phyloP scores from a whole-genome alignment of 2,329 filamentous ascomycete genomes.

The Pseudogymnoascus sp. region DNA sequence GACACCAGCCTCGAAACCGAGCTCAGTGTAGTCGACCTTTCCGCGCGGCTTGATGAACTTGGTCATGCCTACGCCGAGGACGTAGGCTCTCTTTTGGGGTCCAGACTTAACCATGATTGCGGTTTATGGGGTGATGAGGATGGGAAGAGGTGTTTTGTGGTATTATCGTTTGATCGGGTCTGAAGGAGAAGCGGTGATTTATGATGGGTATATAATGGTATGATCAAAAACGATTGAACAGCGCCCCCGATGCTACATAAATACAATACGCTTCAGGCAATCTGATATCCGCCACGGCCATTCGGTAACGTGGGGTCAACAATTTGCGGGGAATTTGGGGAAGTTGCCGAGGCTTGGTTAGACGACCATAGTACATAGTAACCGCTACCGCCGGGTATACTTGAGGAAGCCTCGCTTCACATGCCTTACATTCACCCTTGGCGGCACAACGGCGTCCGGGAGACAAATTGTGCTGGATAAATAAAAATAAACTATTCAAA shows the following conservation, averaged over 20 bases:
- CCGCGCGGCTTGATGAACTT: slow-evolving; percentile 97
- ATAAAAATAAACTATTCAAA: not conserved
- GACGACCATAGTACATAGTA: not conserved
- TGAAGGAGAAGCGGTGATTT: not conserved
- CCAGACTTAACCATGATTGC: not conserved
- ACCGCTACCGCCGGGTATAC: not conserved
- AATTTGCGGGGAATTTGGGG: slow-evolving; percentile 1
- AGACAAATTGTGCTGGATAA: not conserved
- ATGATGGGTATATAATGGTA: not conserved
- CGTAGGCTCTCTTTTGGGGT: slow-evolving; percentile 50
- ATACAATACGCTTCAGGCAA: not conserved
- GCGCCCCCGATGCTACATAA: not conserved
- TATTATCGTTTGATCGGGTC: not conserved
- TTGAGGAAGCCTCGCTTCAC: not conserved
- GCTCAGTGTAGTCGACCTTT: slow-evolving; percentile 89
- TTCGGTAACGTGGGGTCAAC: not conserved
- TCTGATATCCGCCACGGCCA: not conserved
- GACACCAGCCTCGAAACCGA: slow-evolving; percentile 85
- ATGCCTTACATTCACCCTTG: not conserved
- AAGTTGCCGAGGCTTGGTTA: slow-evolving; percentile 1
- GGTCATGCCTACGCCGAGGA: slow-evolving; percentile 96
- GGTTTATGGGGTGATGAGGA: not conserved
- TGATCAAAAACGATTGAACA: not conserved
- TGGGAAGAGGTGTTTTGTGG: not conserved
- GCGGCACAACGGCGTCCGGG: not conserved